phyloP scores from a whole-genome alignment of 2,329 filamentous ascomycete genomes.

The Raffaelea deltoideospora region DNA sequence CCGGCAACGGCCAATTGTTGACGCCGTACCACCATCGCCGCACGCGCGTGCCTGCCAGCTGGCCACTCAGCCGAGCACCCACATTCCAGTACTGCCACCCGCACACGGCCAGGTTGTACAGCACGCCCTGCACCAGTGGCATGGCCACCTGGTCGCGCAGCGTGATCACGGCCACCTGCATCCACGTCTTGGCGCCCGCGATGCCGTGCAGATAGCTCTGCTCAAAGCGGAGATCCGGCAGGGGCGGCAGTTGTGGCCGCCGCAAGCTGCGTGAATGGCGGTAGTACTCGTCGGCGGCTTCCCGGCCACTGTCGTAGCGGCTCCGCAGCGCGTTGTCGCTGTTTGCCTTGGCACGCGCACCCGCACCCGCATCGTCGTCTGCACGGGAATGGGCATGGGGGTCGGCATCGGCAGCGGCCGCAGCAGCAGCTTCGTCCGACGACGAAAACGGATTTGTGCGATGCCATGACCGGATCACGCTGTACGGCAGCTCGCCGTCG shows the following conservation, averaged over 20 bases:
- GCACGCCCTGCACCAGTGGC: constrained; percentile 70
- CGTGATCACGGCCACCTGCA: constrained; percentile 71
- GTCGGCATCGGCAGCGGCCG: neutral
- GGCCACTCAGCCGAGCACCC: constrained; percentile 60
- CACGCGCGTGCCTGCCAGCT: constrained; percentile 58
- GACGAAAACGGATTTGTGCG: no score
- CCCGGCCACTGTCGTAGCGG: neutral
- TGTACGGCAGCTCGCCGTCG: constrained; percentile 46
- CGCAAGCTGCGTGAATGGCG: no score
- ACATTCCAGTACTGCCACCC: constrained; percentile 89
- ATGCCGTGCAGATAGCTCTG: constrained; percentile 95
- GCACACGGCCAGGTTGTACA: constrained; percentile 74
- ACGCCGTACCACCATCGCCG: constrained; percentile 91
- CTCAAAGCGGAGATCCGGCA: constrained; percentile 90
- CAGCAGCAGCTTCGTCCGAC: neutral
- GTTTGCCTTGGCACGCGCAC: no score
- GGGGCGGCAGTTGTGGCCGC: constrained; percentile 42
- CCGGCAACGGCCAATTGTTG: constrained; percentile 73
- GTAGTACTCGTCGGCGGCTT: neutral
- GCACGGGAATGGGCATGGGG: no score
- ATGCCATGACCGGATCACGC: constrained; percentile 40
- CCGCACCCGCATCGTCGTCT: no score
- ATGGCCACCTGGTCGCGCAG: constrained; percentile 81
- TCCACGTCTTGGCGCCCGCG: constrained; percentile 61
- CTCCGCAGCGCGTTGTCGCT: neutral